Base-by-base conservation (phyloP, 129 eudicot species). In the Flaveria sonorensis region DNA sequence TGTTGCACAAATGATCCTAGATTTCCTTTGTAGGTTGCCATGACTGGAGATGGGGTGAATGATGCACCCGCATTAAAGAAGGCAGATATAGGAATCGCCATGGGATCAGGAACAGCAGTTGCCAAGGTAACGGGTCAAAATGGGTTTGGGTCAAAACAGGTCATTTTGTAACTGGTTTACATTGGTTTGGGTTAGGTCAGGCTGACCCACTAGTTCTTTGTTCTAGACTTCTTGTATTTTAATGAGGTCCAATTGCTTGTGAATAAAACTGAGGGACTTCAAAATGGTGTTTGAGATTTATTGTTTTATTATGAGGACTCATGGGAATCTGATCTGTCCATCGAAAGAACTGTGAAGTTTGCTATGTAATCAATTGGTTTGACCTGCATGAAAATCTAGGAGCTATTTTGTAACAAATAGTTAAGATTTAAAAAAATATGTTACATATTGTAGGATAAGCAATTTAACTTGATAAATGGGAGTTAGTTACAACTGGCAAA, bases 31-130 rank as follows among this genome's bases (percentile, higher is more conserved):
- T 71, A 94, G 99, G 99, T 95, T 77, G 99, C 99, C 43, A 95
- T 95, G 99, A 95, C 97, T 73, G 99, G 99, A 68, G 99, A 95
- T 85, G 99, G 99, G 77, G 99, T 95, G 47, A 95, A 95, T 81
- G 99, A 95, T 89, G 99, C 97, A 78, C 99, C 99, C 82, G 99
- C 99, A n/a, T 67, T 95, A 40, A 95, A 95, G 82, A 95, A 92
- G 80, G 99, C 99, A 74, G 92, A 95, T 81, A 95, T 95, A 48
- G 99, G 99, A 57, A 95, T 95, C 73, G 97, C 99, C 81, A 95
- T 95, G 99, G 99, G 99, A 80, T 91, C 99, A 42, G 99, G 99
- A 71, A 95, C 99, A 32, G 97, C 97, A 60, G 99, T 95, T 83
- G 97, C 99, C 50, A 95, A 95, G 99, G 99, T 95, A 76, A 63